Conservation (phyloP, 805 yeast genomes). For the Saccharomycopsis selenospora region DNA sequence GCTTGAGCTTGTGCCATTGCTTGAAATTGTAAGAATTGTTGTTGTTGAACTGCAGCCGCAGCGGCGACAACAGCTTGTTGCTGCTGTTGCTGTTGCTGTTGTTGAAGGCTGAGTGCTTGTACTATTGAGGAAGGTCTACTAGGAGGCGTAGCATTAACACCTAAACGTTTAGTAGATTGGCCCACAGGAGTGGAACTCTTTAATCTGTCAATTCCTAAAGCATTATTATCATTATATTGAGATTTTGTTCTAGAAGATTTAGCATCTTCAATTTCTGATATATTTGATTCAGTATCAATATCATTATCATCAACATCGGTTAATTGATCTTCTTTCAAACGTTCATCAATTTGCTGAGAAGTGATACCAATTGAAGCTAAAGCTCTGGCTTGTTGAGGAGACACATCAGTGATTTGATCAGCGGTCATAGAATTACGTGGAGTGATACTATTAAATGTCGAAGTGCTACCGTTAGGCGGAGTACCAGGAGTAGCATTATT, state of each 20-base stretch:
- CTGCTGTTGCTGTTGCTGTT: slow-evolving; percentile 7
- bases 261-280: not conserved
- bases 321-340: not conserved
- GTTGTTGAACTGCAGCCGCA: slow-evolving; percentile 4
- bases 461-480: slow-evolving; percentile 19
- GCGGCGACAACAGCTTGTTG: not conserved
- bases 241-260: not conserved
- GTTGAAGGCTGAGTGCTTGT: slow-evolving; percentile 1
- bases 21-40: slow-evolving; percentile 1
- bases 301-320: not conserved
- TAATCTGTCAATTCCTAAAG: not conserved
- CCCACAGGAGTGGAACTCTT: not conserved
- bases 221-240: not conserved
- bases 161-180: not conserved
- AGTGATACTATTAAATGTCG: slow-evolving; percentile 19
- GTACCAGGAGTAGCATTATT: slow-evolving; percentile 16
- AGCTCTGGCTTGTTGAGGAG: slow-evolving; percentile 17
- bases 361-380: slow-evolving; percentile 20
- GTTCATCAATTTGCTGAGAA: slow-evolving; percentile 1
- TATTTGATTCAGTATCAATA: slow-evolving; percentile 2
- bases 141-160: slow-evolving; percentile 2
- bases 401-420: slow-evolving; percentile 10
- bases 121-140: slow-evolving; percentile 1
- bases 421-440: slow-evolving; percentile 8
- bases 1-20: not conserved